phyloP scores from a whole-genome alignment of 495 filamentous ascomycete genomes.

The Aspergillus hancockii region DNA sequence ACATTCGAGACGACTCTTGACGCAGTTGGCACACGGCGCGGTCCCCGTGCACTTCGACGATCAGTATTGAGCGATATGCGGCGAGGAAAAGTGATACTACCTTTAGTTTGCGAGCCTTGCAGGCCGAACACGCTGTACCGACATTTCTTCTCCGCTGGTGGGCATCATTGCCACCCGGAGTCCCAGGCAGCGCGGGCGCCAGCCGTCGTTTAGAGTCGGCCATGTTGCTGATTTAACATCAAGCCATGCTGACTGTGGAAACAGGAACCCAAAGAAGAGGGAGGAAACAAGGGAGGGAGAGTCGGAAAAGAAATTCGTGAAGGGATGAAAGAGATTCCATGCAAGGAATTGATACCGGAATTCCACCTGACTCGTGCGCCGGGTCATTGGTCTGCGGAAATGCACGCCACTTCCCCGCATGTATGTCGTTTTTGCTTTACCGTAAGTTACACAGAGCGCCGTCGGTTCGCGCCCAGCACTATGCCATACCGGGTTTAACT shows the following conservation, averaged over 20 bases:
- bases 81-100: constrained; percentile 11
- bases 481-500: neutral
- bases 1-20: constrained; percentile 31
- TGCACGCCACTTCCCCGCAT: constrained; percentile 11
- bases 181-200: constrained; percentile 22
- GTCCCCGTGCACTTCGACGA: constrained; percentile 32
- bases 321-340: neutral
- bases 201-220: constrained; percentile 20
- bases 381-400: constrained; percentile 9
- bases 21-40: constrained; percentile 35
- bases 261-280: neutral
- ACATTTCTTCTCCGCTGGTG: constrained; percentile 28
- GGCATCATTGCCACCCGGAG: constrained; percentile 9
- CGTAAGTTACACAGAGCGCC: neutral
- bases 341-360: constrained; percentile 1
- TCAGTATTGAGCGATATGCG: neutral
- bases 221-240: constrained; percentile 15
- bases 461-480: neutral
- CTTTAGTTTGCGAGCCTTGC: constrained; percentile 35
- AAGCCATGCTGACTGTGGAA: constrained; percentile 13
- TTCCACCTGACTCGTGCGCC: neutral
- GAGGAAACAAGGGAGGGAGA: neutral
- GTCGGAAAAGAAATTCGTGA: neutral
- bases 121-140: constrained; percentile 29
- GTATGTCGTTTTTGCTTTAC: neutral